phyloP scores from a whole-genome alignment of 805 yeast genomes.

The Hanseniaspora osmophila region DNA sequence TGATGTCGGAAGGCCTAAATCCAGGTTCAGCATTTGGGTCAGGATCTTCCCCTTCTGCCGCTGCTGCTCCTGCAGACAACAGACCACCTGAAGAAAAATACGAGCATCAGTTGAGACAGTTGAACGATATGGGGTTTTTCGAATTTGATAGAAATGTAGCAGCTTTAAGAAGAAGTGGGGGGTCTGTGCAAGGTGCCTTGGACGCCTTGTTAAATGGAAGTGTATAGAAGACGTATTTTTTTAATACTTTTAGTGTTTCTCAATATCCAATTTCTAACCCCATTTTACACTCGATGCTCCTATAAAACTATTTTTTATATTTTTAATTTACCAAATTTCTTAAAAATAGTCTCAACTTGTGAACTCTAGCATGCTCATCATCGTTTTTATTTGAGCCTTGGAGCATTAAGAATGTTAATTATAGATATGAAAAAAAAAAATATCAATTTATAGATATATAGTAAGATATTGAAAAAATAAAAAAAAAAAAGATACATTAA shows the following conservation, averaged over 20 bases:
- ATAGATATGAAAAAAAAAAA: too few species aligned
- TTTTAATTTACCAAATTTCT: too few species aligned
- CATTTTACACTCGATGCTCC: too few species aligned
- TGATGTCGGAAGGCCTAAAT: background rate
- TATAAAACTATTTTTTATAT: too few species aligned
- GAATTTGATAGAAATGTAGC: conserved; percentile 86
- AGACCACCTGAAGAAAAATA: conserved; percentile 74
- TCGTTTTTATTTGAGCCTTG: too few species aligned
- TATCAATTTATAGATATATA: too few species aligned
- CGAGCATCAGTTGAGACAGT: conserved; percentile 56
- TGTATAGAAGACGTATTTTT: conserved; percentile 23
- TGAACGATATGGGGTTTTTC: conserved; percentile 74
- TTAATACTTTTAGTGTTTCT: background rate
- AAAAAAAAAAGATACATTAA: too few species aligned
- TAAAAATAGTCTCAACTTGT: too few species aligned
- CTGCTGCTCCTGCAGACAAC: conserved; percentile 29
- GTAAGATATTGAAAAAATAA: too few species aligned
- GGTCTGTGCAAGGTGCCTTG: conserved; percentile 92
- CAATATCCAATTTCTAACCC: background rate
- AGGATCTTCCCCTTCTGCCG: background rate
- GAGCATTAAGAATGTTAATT: too few species aligned
- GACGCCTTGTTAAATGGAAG: conserved; percentile 63
- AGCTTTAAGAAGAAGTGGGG: conserved; percentile 90
- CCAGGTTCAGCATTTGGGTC: conserved; percentile 4
- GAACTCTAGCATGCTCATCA: too few species aligned